phyloP scores from a whole-genome alignment of 139 green algal genomes.

The Chlamydomonas schloesseri region DNA sequence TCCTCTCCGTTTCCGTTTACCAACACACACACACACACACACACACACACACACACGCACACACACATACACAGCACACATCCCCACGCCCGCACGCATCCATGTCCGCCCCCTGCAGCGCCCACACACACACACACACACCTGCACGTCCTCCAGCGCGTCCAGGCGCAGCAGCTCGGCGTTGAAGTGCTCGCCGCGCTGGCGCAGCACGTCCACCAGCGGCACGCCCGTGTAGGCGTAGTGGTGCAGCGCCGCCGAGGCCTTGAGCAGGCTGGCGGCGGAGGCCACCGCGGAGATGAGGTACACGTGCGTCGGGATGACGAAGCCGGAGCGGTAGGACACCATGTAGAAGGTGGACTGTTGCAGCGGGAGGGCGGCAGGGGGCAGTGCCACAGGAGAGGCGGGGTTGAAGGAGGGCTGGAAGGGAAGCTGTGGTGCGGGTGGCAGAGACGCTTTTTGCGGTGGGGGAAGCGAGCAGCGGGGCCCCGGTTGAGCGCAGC shows the following conservation, averaged over 20 bases:
- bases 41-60: too few relatives aligned
- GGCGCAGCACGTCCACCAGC: not conserved
- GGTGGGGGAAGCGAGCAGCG: too few relatives aligned
- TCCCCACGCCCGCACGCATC: too few relatives aligned
- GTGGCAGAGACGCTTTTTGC: too few relatives aligned
- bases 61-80: too few relatives aligned
- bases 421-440: too few relatives aligned
- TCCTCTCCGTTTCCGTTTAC: too few relatives aligned
- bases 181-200: slow-evolving; percentile 11
- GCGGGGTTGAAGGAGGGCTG: too few relatives aligned
- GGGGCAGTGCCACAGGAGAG: not conserved
- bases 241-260: not conserved
- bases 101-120: too few relatives aligned
- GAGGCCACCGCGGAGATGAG: slow-evolving; percentile 14
- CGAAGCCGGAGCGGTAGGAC: slow-evolving; percentile 29
- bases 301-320: not conserved
- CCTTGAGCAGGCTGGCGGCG: slow-evolving; percentile 16
- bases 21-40: too few relatives aligned
- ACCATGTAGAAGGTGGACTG: slow-evolving; percentile 19
- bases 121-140: not conserved
- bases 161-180: slow-evolving; percentile 20
- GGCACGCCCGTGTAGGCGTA: slow-evolving; percentile 21
- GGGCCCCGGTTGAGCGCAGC: too few relatives aligned
- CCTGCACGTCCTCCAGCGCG: slow-evolving; percentile 28
- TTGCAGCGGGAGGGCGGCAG: not conserved